phyloP scores from a whole-genome alignment of 2,329 filamentous ascomycete species.

The Exophiala alcalophila region DNA sequence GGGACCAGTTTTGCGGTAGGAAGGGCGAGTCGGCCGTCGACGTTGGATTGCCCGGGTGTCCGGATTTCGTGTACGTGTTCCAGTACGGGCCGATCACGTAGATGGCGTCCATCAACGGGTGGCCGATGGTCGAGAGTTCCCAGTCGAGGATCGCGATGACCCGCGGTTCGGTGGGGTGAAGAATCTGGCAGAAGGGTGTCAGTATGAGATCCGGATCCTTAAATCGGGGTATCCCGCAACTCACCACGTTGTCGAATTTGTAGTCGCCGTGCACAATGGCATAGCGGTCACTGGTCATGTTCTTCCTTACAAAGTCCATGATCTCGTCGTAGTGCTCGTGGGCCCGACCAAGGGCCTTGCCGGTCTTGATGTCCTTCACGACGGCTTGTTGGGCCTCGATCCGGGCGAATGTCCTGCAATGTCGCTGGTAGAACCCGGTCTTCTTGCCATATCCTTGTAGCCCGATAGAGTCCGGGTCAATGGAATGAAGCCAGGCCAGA shows the following conservation, averaged over 20 bases:
- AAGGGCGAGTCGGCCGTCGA: constrained; percentile 8
- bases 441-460: constrained; percentile 65
- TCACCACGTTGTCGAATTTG: constrained; percentile 74
- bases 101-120: constrained; percentile 56
- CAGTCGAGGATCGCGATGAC: constrained; percentile 87
- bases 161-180: constrained; percentile 71
- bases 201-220: background rate
- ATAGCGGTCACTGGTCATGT: constrained; percentile 67
- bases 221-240: background rate
- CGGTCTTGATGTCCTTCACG: constrained; percentile 67
- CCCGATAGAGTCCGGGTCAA: constrained; percentile 59
- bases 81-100: constrained; percentile 21
- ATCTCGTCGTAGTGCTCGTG: too few relatives aligned
- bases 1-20: constrained; percentile 9
- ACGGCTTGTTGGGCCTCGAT: constrained; percentile 70
- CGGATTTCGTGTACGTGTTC: constrained; percentile 7
- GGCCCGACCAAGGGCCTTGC: constrained; percentile 67
- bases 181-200: constrained; percentile 38
- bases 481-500: constrained; percentile 71
- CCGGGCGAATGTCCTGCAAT: constrained; percentile 70
- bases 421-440: constrained; percentile 72
- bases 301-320: too few relatives aligned
- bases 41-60: background rate
- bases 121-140: constrained; percentile 88
- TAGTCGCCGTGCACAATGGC: constrained; percentile 82